Base-by-base conservation (phyloP, 768 basidiomycete genomes). In the Daedaleopsis sinensis region DNA sequence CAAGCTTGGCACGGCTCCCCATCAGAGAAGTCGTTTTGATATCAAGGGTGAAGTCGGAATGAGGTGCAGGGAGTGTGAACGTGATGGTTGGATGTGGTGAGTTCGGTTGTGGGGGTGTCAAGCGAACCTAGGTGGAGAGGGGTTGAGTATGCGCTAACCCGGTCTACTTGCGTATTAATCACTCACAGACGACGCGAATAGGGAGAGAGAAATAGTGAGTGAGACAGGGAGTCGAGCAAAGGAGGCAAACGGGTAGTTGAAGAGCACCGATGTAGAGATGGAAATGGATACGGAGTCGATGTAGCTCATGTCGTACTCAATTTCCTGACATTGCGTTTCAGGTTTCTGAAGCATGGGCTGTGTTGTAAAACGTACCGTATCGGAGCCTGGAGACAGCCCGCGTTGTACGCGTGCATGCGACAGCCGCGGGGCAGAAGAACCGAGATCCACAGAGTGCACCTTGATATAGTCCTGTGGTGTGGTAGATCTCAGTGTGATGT, bases 1-100 rank as follows among this genome's bases (percentile, higher is more conserved):
- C 94, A 1, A 99, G 82, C 76, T 98, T 97, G n/a, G 97, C 96
- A 48, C 96, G 87, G 65, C 93, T 95, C 19, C 97, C 97, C 79
- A 98, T 88, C 5, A 98, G 82, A 27, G 95, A 98, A 8, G 88
- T 93, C 12, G 93, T 95, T 52, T 89, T 86, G 46, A 99, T 80
- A 67, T 91, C 87, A 19, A 99, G 86, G 16, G 86, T 86, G 69
- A 99, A 97, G 68, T 93, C 88, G 15, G 63, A 65, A 13, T 67
- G 65, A 1, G 69, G 68, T 1, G 94, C 90, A 24, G 91, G 85
- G 21, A 99, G 83, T 35, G 85, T 86, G 38, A 96, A 71, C 1
- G 87, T 85, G 58, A 96, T 65, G 63, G 81, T 79, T 54, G 93
- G 84, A 39, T 66, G 87, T 69, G 58, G 80, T 52, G 51, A 83